Evolutionary conservation across 2,329 filamentous ascomycete species (phyloP).

Genomic region (Penicillium concentricum): DNA sequence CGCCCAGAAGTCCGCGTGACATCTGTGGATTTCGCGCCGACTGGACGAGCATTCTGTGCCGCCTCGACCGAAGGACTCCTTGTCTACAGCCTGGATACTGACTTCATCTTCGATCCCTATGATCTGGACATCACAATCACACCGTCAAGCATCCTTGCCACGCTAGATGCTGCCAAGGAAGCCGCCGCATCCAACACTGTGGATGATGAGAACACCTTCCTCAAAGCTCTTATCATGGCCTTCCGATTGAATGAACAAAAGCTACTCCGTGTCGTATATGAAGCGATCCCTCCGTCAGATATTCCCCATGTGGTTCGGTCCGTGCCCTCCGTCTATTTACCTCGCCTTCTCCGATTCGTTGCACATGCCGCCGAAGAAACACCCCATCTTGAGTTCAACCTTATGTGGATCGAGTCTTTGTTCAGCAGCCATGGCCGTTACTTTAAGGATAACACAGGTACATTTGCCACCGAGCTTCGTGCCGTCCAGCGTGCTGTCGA

Average conservation of each 20-base stretch:
- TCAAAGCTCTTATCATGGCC: constrained; percentile 93
- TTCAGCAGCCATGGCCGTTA: constrained; percentile 81
- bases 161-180: constrained; percentile 54
- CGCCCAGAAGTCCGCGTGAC: constrained; percentile 81
- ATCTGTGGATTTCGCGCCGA: constrained; percentile 81
- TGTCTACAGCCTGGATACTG: constrained; percentile 85
- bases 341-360: constrained; percentile 80
- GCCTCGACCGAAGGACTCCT: constrained; percentile 91
- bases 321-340: constrained; percentile 81
- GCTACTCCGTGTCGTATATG: constrained; percentile 81
- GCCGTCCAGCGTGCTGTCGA: constrained; percentile 77
- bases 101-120: constrained; percentile 88
- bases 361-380: constrained; percentile 84
- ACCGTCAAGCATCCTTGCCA: constrained; percentile 76
- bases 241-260: constrained; percentile 89
- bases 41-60: constrained; percentile 87
- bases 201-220: constrained; percentile 69
- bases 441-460: constrained; percentile 75
- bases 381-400: constrained; percentile 90
- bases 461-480: constrained; percentile 80
- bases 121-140: constrained; percentile 94
- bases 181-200: constrained; percentile 48
- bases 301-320: constrained; percentile 75
- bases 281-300: constrained; percentile 72
- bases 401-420: constrained; percentile 83